Base-by-base conservation (phyloP, 352 stramenopile species). In the Pythium phragmiticola region DNA sequence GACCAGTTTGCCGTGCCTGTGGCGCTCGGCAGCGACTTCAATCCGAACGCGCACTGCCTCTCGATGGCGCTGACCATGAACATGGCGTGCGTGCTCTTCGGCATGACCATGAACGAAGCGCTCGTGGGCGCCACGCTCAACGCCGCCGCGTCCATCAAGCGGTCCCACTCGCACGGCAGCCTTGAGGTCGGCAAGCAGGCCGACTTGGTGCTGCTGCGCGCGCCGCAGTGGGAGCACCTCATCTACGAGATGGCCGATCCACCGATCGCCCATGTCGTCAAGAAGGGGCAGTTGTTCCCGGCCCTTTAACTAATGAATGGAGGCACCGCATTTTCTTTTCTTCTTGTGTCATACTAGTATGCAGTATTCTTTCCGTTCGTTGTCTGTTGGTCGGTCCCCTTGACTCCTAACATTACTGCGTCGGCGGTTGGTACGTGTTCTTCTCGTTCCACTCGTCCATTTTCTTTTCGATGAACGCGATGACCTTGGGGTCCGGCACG, bases 391-490 rank as follows among this genome's bases (percentile, higher is more conserved):
- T 39, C 2, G 34, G 34, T 39, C 1, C 34, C 16, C 42, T 8
- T 26, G 21, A 21, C 21, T 21, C 21, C 21, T 21, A 21, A 21
- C 21, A 21, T 21, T 21, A 21, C 58, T 77, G 77, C 5, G 85
- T 92, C 16, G 85, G 83, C 28, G 80, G 76, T 63, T 94, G 85
- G 74, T 94, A 94, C 41, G 85, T 94, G 70, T 94, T 94, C 64
- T 84, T 88, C 60, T 94, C 83, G 66, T 94, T 94, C 85, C 85
- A 94, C 63, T 94, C 83, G 72, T 94, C 85, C 79, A 94, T 91
- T 75, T 92, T 94, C 71, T 90, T 89, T 62, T 94, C 80, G 57
- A 94, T 94, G 56, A 92, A 92, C 46, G 72, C 74, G 57, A 94
- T 87, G 49, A 94, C 76, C 59, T 89, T 89, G 17, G 78, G 80